phyloP scores from a whole-genome alignment of 148 eudicot genomes.

The Nyssa sinensis region DNA sequence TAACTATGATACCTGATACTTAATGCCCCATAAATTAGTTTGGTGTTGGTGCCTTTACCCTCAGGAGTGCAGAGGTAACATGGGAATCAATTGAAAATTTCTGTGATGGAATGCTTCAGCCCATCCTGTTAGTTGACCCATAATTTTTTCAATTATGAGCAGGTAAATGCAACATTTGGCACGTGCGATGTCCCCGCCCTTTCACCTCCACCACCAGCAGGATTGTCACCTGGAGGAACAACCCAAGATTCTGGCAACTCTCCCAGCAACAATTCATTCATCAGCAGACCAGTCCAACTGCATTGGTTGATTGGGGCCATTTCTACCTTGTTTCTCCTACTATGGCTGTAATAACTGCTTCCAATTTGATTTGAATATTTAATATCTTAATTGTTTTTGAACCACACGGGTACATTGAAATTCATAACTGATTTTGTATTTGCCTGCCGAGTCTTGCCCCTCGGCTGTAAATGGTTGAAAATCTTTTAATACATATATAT shows the following conservation, averaged over 20 bases:
- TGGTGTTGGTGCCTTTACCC: background rate
- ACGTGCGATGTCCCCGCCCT: conserved; percentile 62
- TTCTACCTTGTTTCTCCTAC: conserved; percentile 19
- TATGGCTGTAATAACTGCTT: conserved; percentile 13
- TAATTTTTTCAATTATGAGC: conserved; percentile 10
- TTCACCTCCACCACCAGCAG: conserved; percentile 89
- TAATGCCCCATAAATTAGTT: conserved; percentile 4
- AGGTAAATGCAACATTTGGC: conserved; percentile 65
- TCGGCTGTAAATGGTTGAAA: too few relatives aligned
- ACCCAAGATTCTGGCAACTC: background rate
- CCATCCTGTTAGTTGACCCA: background rate
- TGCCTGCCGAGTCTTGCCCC: background rate
- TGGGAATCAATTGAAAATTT: background rate
- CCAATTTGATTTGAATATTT: background rate
- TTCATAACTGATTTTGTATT: too few relatives aligned
- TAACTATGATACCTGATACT: background rate
- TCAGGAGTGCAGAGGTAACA: background rate
- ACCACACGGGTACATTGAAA: background rate
- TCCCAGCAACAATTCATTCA: conserved; percentile 23
- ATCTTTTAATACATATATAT: too few relatives aligned
- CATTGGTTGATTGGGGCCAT: conserved; percentile 37
- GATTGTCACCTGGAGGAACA: conserved; percentile 16
- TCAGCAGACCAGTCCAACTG: conserved; percentile 11
- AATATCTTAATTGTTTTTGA: background rate
- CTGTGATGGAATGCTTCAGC: background rate